Conservation (phyloP, 2,329 filamentous ascomycete species). For the Canariomyces notabilis region DNA sequence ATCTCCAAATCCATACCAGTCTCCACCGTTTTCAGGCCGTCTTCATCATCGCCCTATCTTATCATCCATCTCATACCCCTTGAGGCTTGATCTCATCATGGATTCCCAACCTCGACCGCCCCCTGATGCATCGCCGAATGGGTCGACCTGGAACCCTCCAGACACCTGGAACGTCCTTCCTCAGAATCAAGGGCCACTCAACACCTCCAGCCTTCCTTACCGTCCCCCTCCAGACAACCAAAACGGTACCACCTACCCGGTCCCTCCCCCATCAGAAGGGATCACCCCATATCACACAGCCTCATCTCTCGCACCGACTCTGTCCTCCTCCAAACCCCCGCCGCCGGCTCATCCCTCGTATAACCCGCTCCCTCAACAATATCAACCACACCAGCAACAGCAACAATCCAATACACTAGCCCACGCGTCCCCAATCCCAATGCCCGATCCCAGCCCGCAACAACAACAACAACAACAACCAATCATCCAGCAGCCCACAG, state of each 20-base stretch:
- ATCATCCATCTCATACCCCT: not conserved
- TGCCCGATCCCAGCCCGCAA: not conserved
- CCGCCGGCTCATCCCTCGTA: not conserved
- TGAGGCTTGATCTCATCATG: not conserved
- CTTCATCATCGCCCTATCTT: not conserved
- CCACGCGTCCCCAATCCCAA: not conserved
- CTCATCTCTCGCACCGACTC: not conserved
- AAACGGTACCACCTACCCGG: not conserved
- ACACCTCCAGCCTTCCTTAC: constrained; percentile 4
- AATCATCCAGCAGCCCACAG: not conserved
- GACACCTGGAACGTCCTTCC: not conserved
- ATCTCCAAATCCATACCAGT: no score
- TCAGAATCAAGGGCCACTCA: no score
- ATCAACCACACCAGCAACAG: not conserved
- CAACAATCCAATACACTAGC: not conserved
- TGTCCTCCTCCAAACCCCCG: not conserved
- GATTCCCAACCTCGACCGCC: not conserved
- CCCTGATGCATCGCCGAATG: not conserved
- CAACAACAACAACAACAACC: not conserved
- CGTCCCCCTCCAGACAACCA: not conserved
- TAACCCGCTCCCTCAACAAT: not conserved
- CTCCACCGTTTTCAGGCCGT: not conserved
- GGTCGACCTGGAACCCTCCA: no score
- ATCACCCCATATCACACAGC: not conserved
- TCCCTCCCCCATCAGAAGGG: not conserved